phyloP scores from a whole-genome alignment of 495 filamentous ascomycete species.

The Sphaerosporella brunnea region DNA sequence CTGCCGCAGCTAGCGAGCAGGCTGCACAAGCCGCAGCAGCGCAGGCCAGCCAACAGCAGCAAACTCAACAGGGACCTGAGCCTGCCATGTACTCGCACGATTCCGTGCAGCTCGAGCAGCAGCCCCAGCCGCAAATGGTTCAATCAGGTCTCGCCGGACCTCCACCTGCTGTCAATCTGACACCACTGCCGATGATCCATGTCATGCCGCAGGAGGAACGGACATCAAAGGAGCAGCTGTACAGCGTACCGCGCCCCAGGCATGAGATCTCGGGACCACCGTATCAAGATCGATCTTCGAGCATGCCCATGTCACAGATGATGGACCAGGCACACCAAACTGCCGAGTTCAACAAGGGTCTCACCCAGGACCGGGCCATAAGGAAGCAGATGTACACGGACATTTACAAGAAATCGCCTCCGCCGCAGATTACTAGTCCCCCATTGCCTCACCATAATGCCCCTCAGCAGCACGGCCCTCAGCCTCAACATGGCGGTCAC shows the following conservation, averaged over 20 bases:
- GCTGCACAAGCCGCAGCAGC: conserved; percentile 30
- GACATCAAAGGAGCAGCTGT: conserved; percentile 54
- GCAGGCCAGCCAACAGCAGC: conserved; percentile 29
- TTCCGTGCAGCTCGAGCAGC: conserved; percentile 36
- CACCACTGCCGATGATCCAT: conserved; percentile 72
- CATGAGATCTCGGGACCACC: conserved; percentile 79
- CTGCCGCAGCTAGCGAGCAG: conserved; percentile 49
- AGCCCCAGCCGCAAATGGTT: conserved; percentile 46
- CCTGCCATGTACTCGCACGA: conserved; percentile 52
- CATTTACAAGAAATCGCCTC: conserved; percentile 49
- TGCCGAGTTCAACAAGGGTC: conserved; percentile 71
- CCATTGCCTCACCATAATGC: conserved; percentile 8
- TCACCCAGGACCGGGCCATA: conserved; percentile 56
- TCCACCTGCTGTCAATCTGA: conserved; percentile 42
- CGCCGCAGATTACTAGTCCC: conserved; percentile 39
- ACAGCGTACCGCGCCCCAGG: conserved; percentile 62
- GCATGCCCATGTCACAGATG: conserved; percentile 65
- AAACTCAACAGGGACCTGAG: conserved; percentile 48
- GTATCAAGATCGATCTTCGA: conserved; percentile 72
- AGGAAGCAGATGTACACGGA: conserved; percentile 54
- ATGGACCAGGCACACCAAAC: conserved; percentile 74
- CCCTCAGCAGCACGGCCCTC: conserved; percentile 34
- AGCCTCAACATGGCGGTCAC: conserved; percentile 38
- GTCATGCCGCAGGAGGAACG: conserved; percentile 58
- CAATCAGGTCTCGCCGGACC: conserved; percentile 51